Base-by-base conservation (phyloP, 148 eudicot genomes). In the Fagopyrum tataricum region DNA sequence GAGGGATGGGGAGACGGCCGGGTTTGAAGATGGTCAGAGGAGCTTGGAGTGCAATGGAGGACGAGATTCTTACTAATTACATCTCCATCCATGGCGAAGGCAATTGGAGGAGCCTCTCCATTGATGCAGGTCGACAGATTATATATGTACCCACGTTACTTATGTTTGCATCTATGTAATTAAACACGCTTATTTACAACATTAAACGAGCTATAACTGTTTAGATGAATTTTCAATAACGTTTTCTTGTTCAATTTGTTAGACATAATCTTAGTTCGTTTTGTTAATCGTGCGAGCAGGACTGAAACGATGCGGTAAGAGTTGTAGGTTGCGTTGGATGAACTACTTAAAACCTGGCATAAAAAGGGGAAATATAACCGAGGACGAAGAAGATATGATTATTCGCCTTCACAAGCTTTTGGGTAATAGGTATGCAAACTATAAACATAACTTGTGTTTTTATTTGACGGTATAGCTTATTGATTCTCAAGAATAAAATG, bases 381-480 rank as follows among this genome's bases (percentile, higher is more conserved):
- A 4, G 23, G 85, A 82, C 23, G 85, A 82, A 69, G 85, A 82
- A 11, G 85, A 82, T 47, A 79, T 82, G 80, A 82, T 82, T 0
- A 77, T 82, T 59, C 71, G 85, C 5, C 85, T 82, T 31, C 85
- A 82, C 61, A 82, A 79, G 47, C 85, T 82, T 70, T 42, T 82
- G 44, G 85, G 85, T 12, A 82, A 82, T 70, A 79, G 85, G 85
- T 82, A 17, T 12, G 3, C 37, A 31, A 31, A 0, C 37, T 31
- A 31, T 1, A 31, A 31, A 26, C 2, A 26, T 26, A 31, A 31
- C 0, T 1, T 31, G 2, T 31, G 37, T 31, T 31, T 31, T 31
- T 31, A 31, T 31, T 31, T 31, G 37, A 1, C 37, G 2, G 37
- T 31, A 3, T 31, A 31, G 0, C 37, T 31, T 31, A 31, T 31